Evolutionary conservation across 2,329 filamentous ascomycete species (phyloP).

Genomic region (Colletotrichum tamarilloi): DNA sequence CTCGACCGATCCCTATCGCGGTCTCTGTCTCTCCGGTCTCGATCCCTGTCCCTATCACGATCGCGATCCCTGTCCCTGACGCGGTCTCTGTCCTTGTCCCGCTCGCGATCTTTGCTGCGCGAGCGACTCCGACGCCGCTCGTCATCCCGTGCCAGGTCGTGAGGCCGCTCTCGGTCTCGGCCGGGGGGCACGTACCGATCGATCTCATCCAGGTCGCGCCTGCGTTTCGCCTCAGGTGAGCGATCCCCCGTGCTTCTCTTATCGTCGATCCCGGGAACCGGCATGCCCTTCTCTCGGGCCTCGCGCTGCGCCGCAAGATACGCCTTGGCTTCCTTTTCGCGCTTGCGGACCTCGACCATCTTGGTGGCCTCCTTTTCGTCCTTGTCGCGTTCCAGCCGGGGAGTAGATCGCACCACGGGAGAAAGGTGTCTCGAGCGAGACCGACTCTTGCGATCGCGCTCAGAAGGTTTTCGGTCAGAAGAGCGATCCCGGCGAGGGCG

Average conservation of each 20-base stretch:
- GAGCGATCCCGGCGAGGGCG: slow-evolving; percentile 38
- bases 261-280: slow-evolving; percentile 68
- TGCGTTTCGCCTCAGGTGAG: slow-evolving; percentile 55
- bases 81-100: slow-evolving; percentile 44
- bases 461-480: slow-evolving; percentile 36
- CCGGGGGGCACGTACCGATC: slow-evolving; percentile 61
- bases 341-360: slow-evolving; percentile 69
- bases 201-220: slow-evolving; percentile 50
- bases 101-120: slow-evolving; percentile 47
- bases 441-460: slow-evolving; percentile 54
- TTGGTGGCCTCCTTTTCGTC: slow-evolving; percentile 68
- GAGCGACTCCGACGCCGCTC: slow-evolving; percentile 51
- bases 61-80: slow-evolving; percentile 46
- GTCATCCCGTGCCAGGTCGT: slow-evolving; percentile 41
- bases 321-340: slow-evolving; percentile 72
- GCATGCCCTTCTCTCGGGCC: slow-evolving; percentile 68
- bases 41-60: slow-evolving; percentile 45
- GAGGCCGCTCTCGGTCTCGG: slow-evolving; percentile 45
- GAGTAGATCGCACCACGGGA: slow-evolving; percentile 14
- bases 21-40: slow-evolving; percentile 41
- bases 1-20: slow-evolving; percentile 45
- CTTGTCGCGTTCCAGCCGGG: slow-evolving; percentile 49
- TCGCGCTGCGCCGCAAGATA: slow-evolving; percentile 72
- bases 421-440: slow-evolving; percentile 55
- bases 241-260: slow-evolving; percentile 53